Evolutionary conservation across 202 grass and related monocot species (phyloP).

Genomic region (Zoysia matrella): DNA sequence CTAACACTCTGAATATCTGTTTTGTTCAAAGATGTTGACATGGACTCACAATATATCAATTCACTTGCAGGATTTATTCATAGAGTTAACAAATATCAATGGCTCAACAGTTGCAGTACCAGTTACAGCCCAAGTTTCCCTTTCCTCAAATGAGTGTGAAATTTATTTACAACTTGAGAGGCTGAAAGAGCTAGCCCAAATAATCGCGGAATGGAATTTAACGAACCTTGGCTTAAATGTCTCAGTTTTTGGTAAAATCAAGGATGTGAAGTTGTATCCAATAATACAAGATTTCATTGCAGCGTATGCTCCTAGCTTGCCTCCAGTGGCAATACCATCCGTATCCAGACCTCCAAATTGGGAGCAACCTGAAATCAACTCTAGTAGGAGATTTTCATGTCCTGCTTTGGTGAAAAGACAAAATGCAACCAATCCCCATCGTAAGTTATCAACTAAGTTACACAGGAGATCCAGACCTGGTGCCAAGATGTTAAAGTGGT

Average conservation of each 20-base stretch:
- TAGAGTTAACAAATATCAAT: conserved; percentile 63
- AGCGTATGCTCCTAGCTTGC: conserved; percentile 43
- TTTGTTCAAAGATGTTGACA: conserved; percentile 24
- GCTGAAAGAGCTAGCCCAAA: conserved; percentile 57
- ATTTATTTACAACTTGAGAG: conserved; percentile 37
- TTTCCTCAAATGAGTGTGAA: conserved; percentile 38
- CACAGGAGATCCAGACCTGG: neutral
- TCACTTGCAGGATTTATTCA: conserved; percentile 47
- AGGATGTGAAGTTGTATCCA: conserved; percentile 54
- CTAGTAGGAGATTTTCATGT: conserved; percentile 25
- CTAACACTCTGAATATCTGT: neutral
- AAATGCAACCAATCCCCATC: conserved; percentile 36
- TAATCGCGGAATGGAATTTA: conserved; percentile 42
- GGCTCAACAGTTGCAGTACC: conserved; percentile 66
- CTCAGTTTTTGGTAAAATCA: conserved; percentile 60
- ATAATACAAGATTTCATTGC: conserved; percentile 12
- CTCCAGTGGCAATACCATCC: conserved; percentile 26
- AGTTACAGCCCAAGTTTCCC: conserved; percentile 54
- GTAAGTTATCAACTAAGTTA: conserved; percentile 18
- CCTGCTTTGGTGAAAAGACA: conserved; percentile 22
- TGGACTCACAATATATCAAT: conserved; percentile 29
- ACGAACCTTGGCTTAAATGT: conserved; percentile 64
- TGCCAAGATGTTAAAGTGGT: conserved; percentile 16
- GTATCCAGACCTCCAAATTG: conserved; percentile 28
- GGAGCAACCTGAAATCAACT: conserved; percentile 12